Evolutionary conservation across 805 yeast species (phyloP).

Genomic region (Clavispora phyllophila): DNA sequence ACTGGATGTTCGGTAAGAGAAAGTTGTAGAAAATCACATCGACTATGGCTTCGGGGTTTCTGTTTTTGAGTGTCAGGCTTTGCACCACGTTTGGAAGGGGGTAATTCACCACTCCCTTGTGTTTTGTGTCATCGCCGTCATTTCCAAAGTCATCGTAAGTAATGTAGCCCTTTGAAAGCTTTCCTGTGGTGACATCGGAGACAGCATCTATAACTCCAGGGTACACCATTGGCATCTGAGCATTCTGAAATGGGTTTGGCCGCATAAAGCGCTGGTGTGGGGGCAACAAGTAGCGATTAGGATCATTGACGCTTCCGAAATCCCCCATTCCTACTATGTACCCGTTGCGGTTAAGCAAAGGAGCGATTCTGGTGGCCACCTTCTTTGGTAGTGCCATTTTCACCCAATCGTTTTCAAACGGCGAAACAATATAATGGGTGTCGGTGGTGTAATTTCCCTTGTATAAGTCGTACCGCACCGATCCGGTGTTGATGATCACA

Average conservation of each 20-base stretch:
- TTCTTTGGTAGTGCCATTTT: slow-evolving; percentile 54
- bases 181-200: slow-evolving; percentile 3
- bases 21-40: slow-evolving; percentile 81
- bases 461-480: slow-evolving; percentile 80
- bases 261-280: slow-evolving; percentile 9
- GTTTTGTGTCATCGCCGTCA: slow-evolving; percentile 80
- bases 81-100: slow-evolving; percentile 78
- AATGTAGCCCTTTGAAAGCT: slow-evolving; percentile 61
- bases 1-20: slow-evolving; percentile 37
- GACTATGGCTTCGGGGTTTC: slow-evolving; percentile 30
- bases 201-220: slow-evolving; percentile 5
- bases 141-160: slow-evolving; percentile 82
- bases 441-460: slow-evolving; percentile 80
- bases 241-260: background rate
- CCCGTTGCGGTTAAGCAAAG: slow-evolving; percentile 51
- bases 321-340: too few species aligned
- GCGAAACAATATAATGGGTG: slow-evolving; percentile 76
- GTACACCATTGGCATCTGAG: slow-evolving; percentile 2
- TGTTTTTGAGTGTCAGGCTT: slow-evolving; percentile 32
- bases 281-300: slow-evolving; percentile 6
- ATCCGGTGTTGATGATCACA: slow-evolving; percentile 78
- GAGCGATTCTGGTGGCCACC: slow-evolving; percentile 51
- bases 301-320: slow-evolving; percentile 1
- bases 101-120: slow-evolving; percentile 54
- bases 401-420: slow-evolving; percentile 79